These are phyloP conservation scores for Botrytis tulipae DNA, from an alignment of 2,329 filamentous ascomycete genomes.

Conservation along the genomic window DNA sequence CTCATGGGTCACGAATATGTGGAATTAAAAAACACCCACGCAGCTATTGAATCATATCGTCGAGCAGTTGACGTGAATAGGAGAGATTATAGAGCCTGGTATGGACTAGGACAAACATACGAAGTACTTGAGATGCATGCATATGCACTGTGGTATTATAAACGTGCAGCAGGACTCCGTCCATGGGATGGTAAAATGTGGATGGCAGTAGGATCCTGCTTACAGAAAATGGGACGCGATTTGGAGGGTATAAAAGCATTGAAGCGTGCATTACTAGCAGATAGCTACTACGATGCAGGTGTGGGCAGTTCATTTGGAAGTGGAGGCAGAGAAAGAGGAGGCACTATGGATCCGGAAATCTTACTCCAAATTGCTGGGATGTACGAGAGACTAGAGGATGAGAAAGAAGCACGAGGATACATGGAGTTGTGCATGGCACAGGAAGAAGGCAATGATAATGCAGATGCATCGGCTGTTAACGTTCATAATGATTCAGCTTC, in stretches of 20 bases:
- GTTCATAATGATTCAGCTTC: conserved; percentile 51
- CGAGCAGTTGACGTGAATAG: conserved; percentile 94
- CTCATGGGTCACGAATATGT: conserved; percentile 99
- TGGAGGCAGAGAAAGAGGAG: conserved; percentile 48
- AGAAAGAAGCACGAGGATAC: conserved; percentile 80
- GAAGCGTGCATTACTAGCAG: conserved; percentile 86
- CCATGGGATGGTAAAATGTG: conserved; percentile 99
- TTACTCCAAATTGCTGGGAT: conserved; percentile 85
- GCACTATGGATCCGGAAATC: conserved; percentile 80
- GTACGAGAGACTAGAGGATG: conserved; percentile 77
- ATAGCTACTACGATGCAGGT: conserved; percentile 77
- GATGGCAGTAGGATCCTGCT: conserved; percentile 90
- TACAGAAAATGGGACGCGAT: conserved; percentile 82
- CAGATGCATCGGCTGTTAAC: conserved; percentile 46
- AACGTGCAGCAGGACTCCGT: conserved; percentile 87
- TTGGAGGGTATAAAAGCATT: conserved; percentile 93
- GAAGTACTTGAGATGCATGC: conserved; percentile 98
- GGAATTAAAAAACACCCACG: conserved; percentile 97
- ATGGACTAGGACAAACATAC: conserved; percentile 93
- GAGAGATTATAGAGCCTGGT: conserved; percentile 97
- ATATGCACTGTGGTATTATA: conserved; percentile 96
- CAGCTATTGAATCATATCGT: conserved; percentile 94
- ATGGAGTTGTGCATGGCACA: conserved; percentile 96
- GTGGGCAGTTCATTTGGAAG: conserved; percentile 44
- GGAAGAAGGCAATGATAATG: conserved; percentile 70